These are phyloP conservation scores for Trichoderma sp. DNA, from an alignment of 2,329 filamentous ascomycete species.

Conservation along the genomic window DNA sequence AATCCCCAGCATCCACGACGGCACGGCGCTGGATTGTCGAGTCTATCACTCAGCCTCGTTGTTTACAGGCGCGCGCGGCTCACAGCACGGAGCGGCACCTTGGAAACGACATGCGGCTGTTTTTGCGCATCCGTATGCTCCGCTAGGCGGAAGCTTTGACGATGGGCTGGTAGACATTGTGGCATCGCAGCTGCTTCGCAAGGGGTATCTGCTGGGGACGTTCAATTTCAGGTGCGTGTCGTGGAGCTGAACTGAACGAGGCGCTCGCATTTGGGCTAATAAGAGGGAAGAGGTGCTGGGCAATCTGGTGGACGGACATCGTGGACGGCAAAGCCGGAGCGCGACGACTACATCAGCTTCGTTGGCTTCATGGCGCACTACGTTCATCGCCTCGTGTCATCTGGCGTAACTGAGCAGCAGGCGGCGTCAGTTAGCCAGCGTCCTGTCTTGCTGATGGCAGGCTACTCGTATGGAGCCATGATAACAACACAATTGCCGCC, in stretches of 20 bases:
- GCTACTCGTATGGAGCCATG: conserved; percentile 90
- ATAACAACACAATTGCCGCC: conserved; percentile 73
- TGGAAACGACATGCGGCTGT: conserved; percentile 59
- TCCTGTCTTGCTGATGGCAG: conserved; percentile 62
- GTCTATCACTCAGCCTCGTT: conserved; percentile 70
- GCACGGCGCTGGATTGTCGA: conserved; percentile 73
- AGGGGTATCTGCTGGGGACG: conserved; percentile 75
- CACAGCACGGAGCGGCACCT: conserved; percentile 33
- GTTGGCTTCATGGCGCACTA: conserved; percentile 80
- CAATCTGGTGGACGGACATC: conserved; percentile 76
- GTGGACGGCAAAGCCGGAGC: conserved; percentile 82
- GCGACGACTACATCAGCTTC: conserved; percentile 79
- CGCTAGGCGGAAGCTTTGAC: conserved; percentile 82
- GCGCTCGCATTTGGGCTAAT: background rate
- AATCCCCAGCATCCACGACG: conserved; percentile 83
- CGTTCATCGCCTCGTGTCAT: conserved; percentile 56
- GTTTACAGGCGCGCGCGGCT: conserved; percentile 22
- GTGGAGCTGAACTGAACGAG: background rate
- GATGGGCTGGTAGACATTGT: conserved; percentile 74
- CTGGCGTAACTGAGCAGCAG: background rate
- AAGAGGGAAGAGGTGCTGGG: conserved; percentile 62
- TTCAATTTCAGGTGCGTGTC: conserved; percentile 82
- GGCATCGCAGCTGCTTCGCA: conserved; percentile 63
- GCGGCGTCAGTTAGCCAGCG: background rate
- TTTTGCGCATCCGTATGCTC: conserved; percentile 88